Conservation (phyloP, 805 yeast genomes). For the Saccharomycopsis babjevae region DNA sequence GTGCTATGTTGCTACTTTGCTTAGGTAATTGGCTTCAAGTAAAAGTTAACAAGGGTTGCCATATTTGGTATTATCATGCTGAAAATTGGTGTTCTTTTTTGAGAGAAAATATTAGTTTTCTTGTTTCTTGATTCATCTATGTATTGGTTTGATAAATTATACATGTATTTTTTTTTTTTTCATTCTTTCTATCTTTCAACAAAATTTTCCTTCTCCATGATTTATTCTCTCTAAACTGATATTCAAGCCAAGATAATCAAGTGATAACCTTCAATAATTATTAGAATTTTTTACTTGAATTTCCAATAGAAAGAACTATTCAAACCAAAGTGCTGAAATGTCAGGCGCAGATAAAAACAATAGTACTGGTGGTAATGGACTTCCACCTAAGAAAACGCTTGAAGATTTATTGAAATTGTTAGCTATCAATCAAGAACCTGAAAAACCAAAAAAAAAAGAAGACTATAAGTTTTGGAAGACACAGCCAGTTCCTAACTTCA, state of each 20-base stretch:
- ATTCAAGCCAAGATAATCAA: neutral
- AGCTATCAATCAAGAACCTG: constrained; percentile 42
- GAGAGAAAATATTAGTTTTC: too few relatives aligned
- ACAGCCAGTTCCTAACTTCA: constrained; percentile 82
- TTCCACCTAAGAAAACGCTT: constrained; percentile 29
- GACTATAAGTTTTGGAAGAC: constrained; percentile 97
- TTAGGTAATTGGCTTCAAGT: too few relatives aligned
- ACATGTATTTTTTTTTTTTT: too few relatives aligned
- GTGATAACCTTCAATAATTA: too few relatives aligned
- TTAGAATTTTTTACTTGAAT: too few relatives aligned
- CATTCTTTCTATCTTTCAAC: too few relatives aligned
- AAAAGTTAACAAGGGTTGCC: neutral
- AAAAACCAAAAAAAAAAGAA: constrained; percentile 52
- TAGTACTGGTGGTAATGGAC: neutral
- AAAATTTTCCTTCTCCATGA: too few relatives aligned
- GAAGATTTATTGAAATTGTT: constrained; percentile 51
- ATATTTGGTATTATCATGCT: neutral
- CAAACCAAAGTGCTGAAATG: neutral
- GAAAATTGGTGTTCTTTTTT: neutral
- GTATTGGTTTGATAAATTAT: too few relatives aligned
- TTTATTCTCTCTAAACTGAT: too few relatives aligned
- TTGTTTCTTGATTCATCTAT: neutral
- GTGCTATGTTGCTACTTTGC: too few relatives aligned
- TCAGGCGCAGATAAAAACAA: neutral
- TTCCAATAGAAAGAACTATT: neutral